A percentile compares a stretch with the other conserved stretches of the same genome.
Conservation (phyloP, 805 yeast species). For the Suhomyces sp. region DNA sequence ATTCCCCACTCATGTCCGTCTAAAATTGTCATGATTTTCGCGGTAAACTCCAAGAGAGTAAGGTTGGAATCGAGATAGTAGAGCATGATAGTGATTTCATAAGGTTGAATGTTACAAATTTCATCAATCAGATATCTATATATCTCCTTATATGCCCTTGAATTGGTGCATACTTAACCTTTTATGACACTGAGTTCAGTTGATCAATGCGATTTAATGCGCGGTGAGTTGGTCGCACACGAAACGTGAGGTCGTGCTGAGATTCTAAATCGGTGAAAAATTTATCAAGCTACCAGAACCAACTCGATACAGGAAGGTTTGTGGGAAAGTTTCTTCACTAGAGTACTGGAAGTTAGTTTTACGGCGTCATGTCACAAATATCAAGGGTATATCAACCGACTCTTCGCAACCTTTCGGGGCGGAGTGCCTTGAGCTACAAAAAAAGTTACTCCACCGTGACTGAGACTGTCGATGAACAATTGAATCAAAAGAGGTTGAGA, state of each 20-base stretch:
- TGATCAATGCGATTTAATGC: not conserved
- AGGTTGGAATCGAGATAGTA: not conserved
- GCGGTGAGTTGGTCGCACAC: not conserved
- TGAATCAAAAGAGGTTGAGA: conserved; percentile 30
- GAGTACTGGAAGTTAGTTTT: not conserved
- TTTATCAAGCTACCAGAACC: not conserved
- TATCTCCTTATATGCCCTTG: not conserved
- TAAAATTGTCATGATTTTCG: not conserved
- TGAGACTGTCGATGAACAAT: conserved; percentile 1
- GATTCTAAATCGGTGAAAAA: not conserved
- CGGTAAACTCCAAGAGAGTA: not conserved
- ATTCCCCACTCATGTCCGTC: not conserved
- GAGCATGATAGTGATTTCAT: not conserved
- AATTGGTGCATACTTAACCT: not conserved
- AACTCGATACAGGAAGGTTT: not conserved
- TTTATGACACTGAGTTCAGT: not conserved
- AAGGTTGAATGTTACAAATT: not conserved
- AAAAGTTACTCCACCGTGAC: conserved; percentile 1
- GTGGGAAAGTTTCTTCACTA: not conserved
- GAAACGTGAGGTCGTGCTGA: not conserved
- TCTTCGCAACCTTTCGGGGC: not conserved
- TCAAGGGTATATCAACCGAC: not conserved
- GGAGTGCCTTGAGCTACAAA: not conserved
- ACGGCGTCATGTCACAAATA: not conserved
- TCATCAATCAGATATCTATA: not conserved